Conservation (phyloP, 1,139 yeast genomes). For the Blastobotrys arbuscula region DNA sequence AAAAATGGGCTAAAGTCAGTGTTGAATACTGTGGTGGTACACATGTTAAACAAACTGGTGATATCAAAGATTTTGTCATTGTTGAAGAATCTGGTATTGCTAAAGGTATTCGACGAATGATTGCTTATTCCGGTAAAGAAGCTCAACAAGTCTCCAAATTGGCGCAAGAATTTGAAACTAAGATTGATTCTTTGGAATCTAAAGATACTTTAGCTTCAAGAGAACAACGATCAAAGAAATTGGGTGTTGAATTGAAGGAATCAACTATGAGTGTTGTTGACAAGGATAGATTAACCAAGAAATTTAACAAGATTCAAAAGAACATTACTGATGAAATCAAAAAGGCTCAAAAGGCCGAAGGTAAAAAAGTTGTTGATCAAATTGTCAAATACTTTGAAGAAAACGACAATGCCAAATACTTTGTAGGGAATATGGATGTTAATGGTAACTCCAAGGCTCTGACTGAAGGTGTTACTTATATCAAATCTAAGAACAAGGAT, state of each 20-base stretch:
- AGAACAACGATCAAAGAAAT: constrained; percentile 73
- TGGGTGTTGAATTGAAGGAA: constrained; percentile 79
- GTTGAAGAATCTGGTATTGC: constrained; percentile 97
- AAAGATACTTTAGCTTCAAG: constrained; percentile 47
- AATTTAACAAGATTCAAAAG: constrained; percentile 77
- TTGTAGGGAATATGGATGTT: constrained; percentile 63
- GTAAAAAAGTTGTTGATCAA: constrained; percentile 73
- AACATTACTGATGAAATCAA: constrained; percentile 82
- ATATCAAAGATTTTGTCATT: constrained; percentile 82
- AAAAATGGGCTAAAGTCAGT: constrained; percentile 71
- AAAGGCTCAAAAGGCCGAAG: constrained; percentile 80
- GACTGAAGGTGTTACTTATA: constrained; percentile 81
- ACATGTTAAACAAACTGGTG: constrained; percentile 88
- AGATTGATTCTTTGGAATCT: constrained; percentile 52
- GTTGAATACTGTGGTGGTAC: constrained; percentile 99
- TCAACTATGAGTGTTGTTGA: constrained; percentile 75
- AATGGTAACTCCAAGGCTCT: constrained; percentile 89
- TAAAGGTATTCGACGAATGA: constrained; percentile 96
- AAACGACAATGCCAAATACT: constrained; percentile 44
- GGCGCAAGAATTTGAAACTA: constrained; percentile 63
- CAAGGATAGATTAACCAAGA: constrained; percentile 68
- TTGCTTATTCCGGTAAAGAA: constrained; percentile 89
- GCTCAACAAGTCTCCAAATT: constrained; percentile 85
- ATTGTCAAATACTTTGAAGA: constrained; percentile 63
- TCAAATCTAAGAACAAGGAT: constrained; percentile 71